Conservation (phyloP, 441 rosid species). For the Sinapis alba region DNA sequence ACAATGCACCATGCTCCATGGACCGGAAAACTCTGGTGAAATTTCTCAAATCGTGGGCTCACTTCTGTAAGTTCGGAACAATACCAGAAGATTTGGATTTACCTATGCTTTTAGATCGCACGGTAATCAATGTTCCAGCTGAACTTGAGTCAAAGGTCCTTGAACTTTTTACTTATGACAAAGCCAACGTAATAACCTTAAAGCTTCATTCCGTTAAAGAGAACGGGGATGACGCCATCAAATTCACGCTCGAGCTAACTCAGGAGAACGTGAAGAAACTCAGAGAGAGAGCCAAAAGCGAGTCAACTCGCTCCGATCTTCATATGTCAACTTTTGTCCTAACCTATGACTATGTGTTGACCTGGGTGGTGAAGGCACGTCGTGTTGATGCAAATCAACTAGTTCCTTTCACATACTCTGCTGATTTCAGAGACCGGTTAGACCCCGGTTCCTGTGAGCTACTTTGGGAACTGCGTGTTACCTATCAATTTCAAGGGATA, state of each 20-base stretch:
- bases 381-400: neutral
- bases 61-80: neutral
- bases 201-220: neutral
- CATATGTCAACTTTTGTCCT: neutral
- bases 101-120: neutral
- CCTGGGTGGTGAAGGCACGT: neutral
- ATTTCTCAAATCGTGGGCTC: conserved; percentile 7
- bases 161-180: too few species aligned
- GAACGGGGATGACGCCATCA: neutral
- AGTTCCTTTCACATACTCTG: neutral
- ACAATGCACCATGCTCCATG: neutral
- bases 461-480: neutral
- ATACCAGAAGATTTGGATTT: neutral
- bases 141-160: too few species aligned
- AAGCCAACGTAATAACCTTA: neutral
- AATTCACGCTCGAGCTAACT: neutral
- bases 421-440: neutral
- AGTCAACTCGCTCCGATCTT: neutral
- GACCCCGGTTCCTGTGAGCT: neutral
- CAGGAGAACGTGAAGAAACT: neutral
- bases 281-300: neutral
- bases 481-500: neutral
- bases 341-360: neutral
- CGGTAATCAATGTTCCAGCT: neutral
- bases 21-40: neutral